Evolutionary conservation across 2,329 filamentous ascomycete species (phyloP).

Genomic region (Curvularia sp.): DNA sequence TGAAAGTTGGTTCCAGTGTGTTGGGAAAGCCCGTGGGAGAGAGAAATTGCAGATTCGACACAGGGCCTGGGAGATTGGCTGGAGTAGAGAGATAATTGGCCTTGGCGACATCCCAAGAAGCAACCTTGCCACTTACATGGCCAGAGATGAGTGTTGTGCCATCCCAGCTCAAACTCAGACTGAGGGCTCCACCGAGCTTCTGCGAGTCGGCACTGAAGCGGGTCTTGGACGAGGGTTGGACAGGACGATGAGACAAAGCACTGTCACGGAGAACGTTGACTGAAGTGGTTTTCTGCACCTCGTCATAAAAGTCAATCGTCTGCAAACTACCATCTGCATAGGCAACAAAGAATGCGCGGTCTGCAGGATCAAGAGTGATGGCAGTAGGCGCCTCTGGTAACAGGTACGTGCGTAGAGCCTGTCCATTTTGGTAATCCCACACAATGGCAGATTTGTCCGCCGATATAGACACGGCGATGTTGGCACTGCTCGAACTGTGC

Average conservation of each 20-base stretch:
- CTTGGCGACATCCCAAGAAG: conserved; percentile 80
- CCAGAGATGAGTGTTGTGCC: conserved; percentile 81
- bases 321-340: conserved; percentile 83
- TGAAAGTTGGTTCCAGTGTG: conserved; percentile 52
- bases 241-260: conserved; percentile 63
- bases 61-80: conserved; percentile 76
- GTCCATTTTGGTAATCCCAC: conserved; percentile 88
- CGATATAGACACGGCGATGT: conserved; percentile 83
- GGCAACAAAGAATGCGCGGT: conserved; percentile 81
- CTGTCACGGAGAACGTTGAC: conserved; percentile 57
- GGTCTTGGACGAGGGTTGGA: conserved; percentile 51
- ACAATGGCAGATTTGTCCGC: conserved; percentile 88
- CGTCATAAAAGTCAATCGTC: conserved; percentile 75
- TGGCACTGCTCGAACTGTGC: conserved; percentile 74
- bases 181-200: conserved; percentile 71
- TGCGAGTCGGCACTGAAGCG: conserved; percentile 62
- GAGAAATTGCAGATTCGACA: conserved; percentile 82
- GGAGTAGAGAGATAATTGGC: conserved; percentile 72
- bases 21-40: conserved; percentile 62
- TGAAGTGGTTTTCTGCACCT: conserved; percentile 51
- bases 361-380: conserved; percentile 78
- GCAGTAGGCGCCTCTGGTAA: conserved; percentile 77
- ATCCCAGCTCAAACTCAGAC: conserved; percentile 80
- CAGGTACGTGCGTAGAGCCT: conserved; percentile 79
- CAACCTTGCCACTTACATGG: conserved; percentile 78